Conservation (phyloP, 2,329 filamentous ascomycete genomes). For the Epicoccum nigrum region DNA sequence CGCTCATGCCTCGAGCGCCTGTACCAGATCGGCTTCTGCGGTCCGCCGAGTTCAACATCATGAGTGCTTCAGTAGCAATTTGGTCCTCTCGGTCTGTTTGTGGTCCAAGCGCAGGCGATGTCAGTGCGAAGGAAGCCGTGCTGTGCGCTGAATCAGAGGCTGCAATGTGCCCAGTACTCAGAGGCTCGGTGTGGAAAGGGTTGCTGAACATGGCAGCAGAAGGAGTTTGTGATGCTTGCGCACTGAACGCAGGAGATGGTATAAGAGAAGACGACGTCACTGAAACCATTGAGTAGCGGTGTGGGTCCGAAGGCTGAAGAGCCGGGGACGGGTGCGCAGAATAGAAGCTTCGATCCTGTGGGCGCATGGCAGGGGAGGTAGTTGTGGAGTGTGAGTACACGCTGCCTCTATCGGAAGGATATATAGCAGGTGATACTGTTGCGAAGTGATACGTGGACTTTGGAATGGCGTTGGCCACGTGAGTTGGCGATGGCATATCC, state of each 20-base stretch:
- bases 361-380: conserved; percentile 49
- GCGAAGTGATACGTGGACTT: conserved; percentile 34
- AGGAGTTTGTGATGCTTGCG: conserved; percentile 42
- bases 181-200: conserved; percentile 35
- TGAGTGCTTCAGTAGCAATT: conserved; percentile 81
- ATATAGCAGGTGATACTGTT: conserved; percentile 43
- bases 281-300: conserved; percentile 54
- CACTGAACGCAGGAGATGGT: conserved; percentile 49
- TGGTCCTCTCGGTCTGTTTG: conserved; percentile 58
- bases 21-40: conserved; percentile 59
- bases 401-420: conserved; percentile 45
- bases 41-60: conserved; percentile 84
- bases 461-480: conserved; percentile 12
- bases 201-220: conserved; percentile 29
- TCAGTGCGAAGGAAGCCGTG: conserved; percentile 39
- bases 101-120: conserved; percentile 45
- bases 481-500: conserved; percentile 42
- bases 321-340: conserved; percentile 52
- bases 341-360: conserved; percentile 51
- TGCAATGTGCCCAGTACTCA: conserved; percentile 29
- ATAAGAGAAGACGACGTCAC: conserved; percentile 46
- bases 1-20: conserved; percentile 52
- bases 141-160: conserved; percentile 34
- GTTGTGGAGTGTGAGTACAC: conserved; percentile 41
- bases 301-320: conserved; percentile 51